These are phyloP conservation scores for Fusarium camptoceras DNA, from an alignment of 2,329 filamentous ascomycete genomes.

Conservation along the genomic window DNA sequence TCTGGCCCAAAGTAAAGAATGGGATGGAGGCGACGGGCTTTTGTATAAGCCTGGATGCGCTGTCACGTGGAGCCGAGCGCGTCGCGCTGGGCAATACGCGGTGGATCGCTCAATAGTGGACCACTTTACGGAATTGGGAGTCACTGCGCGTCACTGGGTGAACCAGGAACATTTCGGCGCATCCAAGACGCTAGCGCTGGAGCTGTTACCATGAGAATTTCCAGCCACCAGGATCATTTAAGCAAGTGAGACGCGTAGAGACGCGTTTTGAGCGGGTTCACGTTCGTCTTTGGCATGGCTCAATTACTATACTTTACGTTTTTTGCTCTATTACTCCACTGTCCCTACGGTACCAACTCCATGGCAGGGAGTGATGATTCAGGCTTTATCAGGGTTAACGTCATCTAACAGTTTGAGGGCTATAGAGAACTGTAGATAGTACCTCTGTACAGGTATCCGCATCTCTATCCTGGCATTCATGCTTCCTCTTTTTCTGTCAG, in stretches of 20 bases:
- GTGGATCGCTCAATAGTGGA: constrained; percentile 34
- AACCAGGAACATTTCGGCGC: constrained; percentile 37
- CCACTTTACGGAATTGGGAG: constrained; percentile 40
- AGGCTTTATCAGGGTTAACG: constrained; percentile 42
- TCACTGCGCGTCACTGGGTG: constrained; percentile 42
- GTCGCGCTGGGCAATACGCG: constrained; percentile 50
- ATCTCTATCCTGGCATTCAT: constrained; percentile 12
- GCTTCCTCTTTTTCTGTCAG: constrained; percentile 35
- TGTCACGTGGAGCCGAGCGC: constrained; percentile 55
- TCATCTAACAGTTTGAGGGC: constrained; percentile 18
- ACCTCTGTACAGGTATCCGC: background rate
- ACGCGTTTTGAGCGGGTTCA: constrained; percentile 40
- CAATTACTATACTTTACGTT: constrained; percentile 18
- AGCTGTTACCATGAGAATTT: constrained; percentile 33
- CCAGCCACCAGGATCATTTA: constrained; percentile 39
- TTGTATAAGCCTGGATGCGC: constrained; percentile 53
- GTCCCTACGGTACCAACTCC: constrained; percentile 22
- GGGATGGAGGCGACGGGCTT: constrained; percentile 51
- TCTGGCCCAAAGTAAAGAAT: constrained; percentile 37
- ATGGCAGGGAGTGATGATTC: constrained; percentile 38
- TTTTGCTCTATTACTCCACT: constrained; percentile 19
- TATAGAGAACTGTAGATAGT: background rate
- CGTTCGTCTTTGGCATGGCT: constrained; percentile 36
- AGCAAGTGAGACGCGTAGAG: constrained; percentile 41
- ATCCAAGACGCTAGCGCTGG: constrained; percentile 34